phyloP scores from a whole-genome alignment of 306 rosid genomes.

The Inga leiocalycina region DNA sequence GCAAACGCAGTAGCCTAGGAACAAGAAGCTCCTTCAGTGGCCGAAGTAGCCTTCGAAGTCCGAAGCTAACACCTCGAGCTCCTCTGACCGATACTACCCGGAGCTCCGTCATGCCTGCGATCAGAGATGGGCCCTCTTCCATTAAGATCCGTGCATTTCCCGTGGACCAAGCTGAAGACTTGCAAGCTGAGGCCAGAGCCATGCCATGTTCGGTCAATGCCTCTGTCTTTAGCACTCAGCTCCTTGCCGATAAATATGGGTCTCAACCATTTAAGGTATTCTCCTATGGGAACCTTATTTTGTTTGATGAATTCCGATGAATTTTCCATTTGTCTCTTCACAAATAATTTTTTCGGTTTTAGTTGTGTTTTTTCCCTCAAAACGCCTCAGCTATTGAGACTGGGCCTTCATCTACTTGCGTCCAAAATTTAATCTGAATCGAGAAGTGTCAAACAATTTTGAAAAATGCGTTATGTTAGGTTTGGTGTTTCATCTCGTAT shows the following conservation, averaged over 20 bases:
- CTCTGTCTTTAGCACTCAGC: constrained; percentile 60
- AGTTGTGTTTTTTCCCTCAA: neutral
- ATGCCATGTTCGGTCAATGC: constrained; percentile 67
- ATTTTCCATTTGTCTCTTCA: neutral
- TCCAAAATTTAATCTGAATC: neutral
- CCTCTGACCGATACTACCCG: constrained; percentile 48
- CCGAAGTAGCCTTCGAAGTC: constrained; percentile 20
- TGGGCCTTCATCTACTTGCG: neutral
- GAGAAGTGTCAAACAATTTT: neutral
- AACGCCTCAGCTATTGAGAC: neutral
- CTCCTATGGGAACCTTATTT: neutral
- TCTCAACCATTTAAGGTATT: constrained; percentile 55
- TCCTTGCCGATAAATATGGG: constrained; percentile 56
- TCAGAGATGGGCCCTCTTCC: constrained; percentile 35
- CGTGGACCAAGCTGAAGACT: constrained; percentile 54
- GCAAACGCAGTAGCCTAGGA: neutral
- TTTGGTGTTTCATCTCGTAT: neutral
- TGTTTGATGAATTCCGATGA: neutral
- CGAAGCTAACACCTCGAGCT: constrained; percentile 30
- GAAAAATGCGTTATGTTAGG: neutral
- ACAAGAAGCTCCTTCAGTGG: constrained; percentile 5
- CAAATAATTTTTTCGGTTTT: neutral
- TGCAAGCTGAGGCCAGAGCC: constrained; percentile 76
- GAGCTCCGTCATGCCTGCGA: constrained; percentile 25
- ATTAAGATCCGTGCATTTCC: constrained; percentile 31